A percentile compares a stretch with the other conserved stretches of the same genome.
phyloP scores from a whole-genome alignment of 305 asterid species.

The Solanum hybrid region DNA sequence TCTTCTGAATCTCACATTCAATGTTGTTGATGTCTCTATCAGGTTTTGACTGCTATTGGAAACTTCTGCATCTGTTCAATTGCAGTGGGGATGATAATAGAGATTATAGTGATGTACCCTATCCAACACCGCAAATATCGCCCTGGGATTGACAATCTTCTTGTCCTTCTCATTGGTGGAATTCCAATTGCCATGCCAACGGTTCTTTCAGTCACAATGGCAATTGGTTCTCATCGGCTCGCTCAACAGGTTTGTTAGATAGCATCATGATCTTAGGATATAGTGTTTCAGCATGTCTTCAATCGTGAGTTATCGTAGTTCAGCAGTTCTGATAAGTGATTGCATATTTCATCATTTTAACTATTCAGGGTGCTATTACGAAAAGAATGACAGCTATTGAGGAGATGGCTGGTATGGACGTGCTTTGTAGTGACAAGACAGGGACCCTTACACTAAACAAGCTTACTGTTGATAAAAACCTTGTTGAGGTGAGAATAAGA shows the following conservation, averaged over 20 bases:
- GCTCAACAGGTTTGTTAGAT: slow-evolving; percentile 82
- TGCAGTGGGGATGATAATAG: slow-evolving; percentile 94
- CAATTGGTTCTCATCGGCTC: slow-evolving; percentile 95
- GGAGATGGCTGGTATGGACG: slow-evolving; percentile 99
- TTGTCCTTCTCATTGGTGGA: slow-evolving; percentile 96
- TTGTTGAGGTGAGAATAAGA: slow-evolving; percentile 56
- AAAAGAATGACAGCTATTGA: slow-evolving; percentile 99
- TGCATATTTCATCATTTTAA: slow-evolving; percentile 5
- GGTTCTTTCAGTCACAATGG: slow-evolving; percentile 98
- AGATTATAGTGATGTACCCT: slow-evolving; percentile 92
- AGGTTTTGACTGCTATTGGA: slow-evolving; percentile 98
- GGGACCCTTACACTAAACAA: slow-evolving; percentile 89
- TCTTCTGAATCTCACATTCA: not conserved
- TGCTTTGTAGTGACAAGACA: slow-evolving; percentile 92
- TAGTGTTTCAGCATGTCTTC: not conserved
- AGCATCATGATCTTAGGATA: not conserved
- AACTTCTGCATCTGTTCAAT: slow-evolving; percentile 98
- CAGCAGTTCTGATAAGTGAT: not conserved
- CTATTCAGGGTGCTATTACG: slow-evolving; percentile 85
- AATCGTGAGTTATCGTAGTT: not conserved
- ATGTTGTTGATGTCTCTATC: slow-evolving; percentile 3
- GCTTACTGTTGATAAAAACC: slow-evolving; percentile 93
- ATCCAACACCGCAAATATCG: slow-evolving; percentile 84
- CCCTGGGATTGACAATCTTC: slow-evolving; percentile 97
- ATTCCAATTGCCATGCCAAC: slow-evolving; percentile 99